Evolutionary conservation across 2,329 filamentous ascomycete species (phyloP), one percentile per base, ranked within the genome.

Genomic region (Paecilomyces variotii): DNA sequence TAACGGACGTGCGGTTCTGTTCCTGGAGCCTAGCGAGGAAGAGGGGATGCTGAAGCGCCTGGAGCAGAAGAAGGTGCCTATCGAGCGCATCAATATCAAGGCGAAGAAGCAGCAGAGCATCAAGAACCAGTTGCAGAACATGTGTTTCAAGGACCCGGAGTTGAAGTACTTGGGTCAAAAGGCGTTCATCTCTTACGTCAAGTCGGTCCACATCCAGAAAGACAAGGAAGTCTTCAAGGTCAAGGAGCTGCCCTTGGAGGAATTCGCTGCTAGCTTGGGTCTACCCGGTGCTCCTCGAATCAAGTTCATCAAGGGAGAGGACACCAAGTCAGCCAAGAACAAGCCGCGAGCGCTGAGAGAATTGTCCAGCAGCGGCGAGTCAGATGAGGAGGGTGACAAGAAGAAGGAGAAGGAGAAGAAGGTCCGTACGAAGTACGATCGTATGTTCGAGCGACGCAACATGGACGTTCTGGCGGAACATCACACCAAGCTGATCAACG

Each of bases 381-480:
- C 73, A 3, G 79, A 78, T 24, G 78, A 71, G 3, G 75, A 73
- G 11, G 76, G 74, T 52, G 78, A 71, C 11, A 81, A 82, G 67
- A 81, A 82, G 67, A 74, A 72, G 59, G 76, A 79, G 61, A 85
- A 84, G 72, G 85, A 87, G 75, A 87, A 89, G 76, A 84, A 86
- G 66, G 90, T 96, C 19, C 85, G 91, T 61, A 99, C 95, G 32
- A 97, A 96, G 74, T 95, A 96, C 72, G 91, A 99, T 74, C 88
- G 91, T 66, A 97, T 99, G 94, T 97, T 97, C 74, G 93, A 97
- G 78, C 84, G 94, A 61, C 89, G 88, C 66, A 99, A 99, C 75
- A 93, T 97, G 75, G 92, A 97, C 70, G 89, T 99, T 32, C 77
- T 99, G 63, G 92, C 93, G n/a, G 86, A 88, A 58, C 94, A 99